Base-by-base conservation (phyloP, 169 alveolate species). In the Eimeria tenella region DNA sequence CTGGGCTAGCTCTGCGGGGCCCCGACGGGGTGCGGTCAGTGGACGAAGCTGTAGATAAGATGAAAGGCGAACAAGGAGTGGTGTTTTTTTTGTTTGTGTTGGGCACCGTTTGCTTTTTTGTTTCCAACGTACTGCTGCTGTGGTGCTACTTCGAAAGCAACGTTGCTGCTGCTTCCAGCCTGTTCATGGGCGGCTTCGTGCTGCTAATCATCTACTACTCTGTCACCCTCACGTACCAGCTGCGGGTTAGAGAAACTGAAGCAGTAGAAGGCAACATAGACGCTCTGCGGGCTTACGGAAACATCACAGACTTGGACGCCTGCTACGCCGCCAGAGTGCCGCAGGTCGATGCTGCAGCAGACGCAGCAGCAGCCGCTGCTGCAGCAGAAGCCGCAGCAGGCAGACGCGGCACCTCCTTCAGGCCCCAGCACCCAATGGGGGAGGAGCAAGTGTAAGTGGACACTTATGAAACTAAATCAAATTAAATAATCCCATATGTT, bases 1-100 rank as follows among this genome's bases (percentile, higher is more conserved):
- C 93, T 2, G 93, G 95, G 6, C 63, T 93, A 15, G 95, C 95
- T 0, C 84, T 93, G 65, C 25, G 94, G 65, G 95, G 95, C 25
- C 87, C 94, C 11, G 71, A 83, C 23, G 95, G 95, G 7, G 52
- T 74, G 31, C 68, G 77, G n/a, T 25, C 75, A 10, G 94, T 93
- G 9, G n/a, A 93, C 68, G 15, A 53, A 4, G 95, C 95, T 2
- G 95, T 93, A 15, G 94, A 93, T 49, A 93, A 52, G 49, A 56
- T 93, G 75, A 68, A 75, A 68, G 55, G 71, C 13, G 95, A 86
- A 81, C 95, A 93, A 42, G 11, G 21, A n/a, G 4, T 13, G 31
- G 90, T 93, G 52, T 93, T 83, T 73, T 23, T 63, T 52, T 70
- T 83, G 55, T 93, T 93, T 42, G 60, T 93, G 13, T 31, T 56